A percentile compares a stretch with the other conserved stretches of the same genome.
phyloP scores from a whole-genome alignment of 331 rosid species.

The Cydonia oblonga region DNA sequence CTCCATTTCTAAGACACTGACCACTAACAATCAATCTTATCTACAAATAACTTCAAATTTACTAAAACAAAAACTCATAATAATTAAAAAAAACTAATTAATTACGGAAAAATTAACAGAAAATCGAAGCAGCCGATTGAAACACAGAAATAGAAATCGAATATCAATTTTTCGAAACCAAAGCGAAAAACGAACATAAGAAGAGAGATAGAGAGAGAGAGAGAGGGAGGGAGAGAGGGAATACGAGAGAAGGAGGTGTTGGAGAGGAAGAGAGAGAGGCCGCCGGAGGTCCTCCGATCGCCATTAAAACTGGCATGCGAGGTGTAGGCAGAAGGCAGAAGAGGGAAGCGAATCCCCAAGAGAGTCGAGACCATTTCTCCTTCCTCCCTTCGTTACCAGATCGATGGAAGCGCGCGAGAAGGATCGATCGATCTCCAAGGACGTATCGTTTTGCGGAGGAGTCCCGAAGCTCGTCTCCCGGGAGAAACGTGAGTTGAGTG shows the following conservation, averaged over 20 bases:
- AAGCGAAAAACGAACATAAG: too few relatives aligned
- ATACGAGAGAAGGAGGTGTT: slow-evolving; percentile 38
- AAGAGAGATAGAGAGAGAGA: too few relatives aligned
- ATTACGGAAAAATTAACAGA: not conserved
- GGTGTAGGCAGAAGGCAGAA: slow-evolving; percentile 30
- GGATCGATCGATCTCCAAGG: not conserved
- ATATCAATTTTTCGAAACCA: not conserved
- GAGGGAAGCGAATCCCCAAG: slow-evolving; percentile 62
- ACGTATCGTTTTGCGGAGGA: not conserved
- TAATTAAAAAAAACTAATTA: too few relatives aligned
- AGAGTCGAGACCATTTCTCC: slow-evolving; percentile 51
- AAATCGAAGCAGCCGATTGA: not conserved
- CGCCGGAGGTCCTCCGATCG: slow-evolving; percentile 26
- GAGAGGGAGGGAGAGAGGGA: slow-evolving; percentile 12
- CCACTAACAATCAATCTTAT: not conserved
- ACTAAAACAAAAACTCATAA: not conserved
- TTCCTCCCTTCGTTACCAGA: not conserved
- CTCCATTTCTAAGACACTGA: not conserved
- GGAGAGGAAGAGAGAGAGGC: slow-evolving; percentile 27
- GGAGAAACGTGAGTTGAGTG: not conserved
- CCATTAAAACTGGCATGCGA: slow-evolving; percentile 27
- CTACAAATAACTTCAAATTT: not conserved
- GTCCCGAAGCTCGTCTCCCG: not conserved
- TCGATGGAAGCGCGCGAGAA: slow-evolving; percentile 10
- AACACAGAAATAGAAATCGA: not conserved